Base-by-base conservation (phyloP, 2,329 filamentous ascomycete genomes). In the Beauveria sp. region DNA sequence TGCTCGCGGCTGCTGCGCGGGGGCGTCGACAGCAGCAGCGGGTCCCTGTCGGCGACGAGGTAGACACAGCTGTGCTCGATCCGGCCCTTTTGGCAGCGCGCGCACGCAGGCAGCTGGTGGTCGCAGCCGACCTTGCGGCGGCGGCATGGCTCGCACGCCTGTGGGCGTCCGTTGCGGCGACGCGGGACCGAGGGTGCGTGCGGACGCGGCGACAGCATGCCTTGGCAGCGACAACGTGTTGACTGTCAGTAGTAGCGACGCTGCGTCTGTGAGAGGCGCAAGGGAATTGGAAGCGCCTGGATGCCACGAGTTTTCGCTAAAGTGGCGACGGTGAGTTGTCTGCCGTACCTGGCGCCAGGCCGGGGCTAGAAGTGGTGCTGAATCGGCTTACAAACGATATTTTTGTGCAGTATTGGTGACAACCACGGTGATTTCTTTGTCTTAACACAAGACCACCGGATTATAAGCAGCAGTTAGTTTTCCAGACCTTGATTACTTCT, bases 51-150 rank as follows among this genome's bases (percentile, higher is more conserved):
- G 14, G 50, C n/a, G 26, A 66, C 56, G 24, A 72, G 62, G 58
- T 76, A 76, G 3, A 74, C 67, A 49, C 74, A 76, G 20, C 68
- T 66, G 12, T 64, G 63, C 30, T 66, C 60, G 43, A 70, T 69
- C 40, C 68, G 70, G n/a, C 70, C 68, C 65, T 71, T 71, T 47
- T 62, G 69, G 58, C 74, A 76, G 60, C 74, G 68, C 45, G 67
- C 68, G 58, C 73, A 76, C 18, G 71, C 56, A 0, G 74, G 74
- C 10, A 71, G 70, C 0, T 66, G 63, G 58, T 75, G 73, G 60
- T 76, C 73, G 64, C 74, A 76, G 14, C 73, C 73, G n/a, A 75
- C 69, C 59, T 75, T 74, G 18, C 72, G 70, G 58, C 70, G 71
- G 45, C 71, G 69, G 46, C 72, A 75, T n/a, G 72, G 72, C 68